Conservation (phyloP, 2,329 filamentous ascomycete species). For the Colletotrichum trifolii region DNA sequence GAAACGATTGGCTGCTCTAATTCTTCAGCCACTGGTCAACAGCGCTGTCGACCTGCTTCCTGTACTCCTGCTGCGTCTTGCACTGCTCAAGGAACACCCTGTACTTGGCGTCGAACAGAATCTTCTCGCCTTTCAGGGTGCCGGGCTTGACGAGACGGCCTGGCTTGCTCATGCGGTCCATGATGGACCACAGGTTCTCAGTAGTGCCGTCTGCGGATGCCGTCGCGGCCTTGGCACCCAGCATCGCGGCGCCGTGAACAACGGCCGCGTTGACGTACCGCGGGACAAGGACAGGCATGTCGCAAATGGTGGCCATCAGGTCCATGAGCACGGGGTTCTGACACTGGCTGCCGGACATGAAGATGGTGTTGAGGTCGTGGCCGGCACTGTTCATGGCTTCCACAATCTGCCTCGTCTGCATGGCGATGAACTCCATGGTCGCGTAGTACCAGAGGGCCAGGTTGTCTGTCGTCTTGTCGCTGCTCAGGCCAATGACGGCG, state of each 20-base stretch:
- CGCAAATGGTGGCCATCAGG: conserved; percentile 88
- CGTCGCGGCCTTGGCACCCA: conserved; percentile 96
- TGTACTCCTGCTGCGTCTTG: conserved; percentile 84
- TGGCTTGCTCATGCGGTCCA: conserved; percentile 97
- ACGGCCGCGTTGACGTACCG: conserved; percentile 95
- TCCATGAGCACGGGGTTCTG: conserved; percentile 94
- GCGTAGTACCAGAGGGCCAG: conserved; percentile 94
- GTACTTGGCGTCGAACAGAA: conserved; percentile 88
- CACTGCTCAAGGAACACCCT: conserved; percentile 96
- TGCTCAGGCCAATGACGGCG: conserved; percentile 85
- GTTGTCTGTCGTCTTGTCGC: conserved; percentile 86
- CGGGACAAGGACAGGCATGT: conserved; percentile 93
- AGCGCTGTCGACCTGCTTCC: conserved; percentile 79
- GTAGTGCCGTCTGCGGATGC: conserved; percentile 80
- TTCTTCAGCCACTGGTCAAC: conserved; percentile 48
- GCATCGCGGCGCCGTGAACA: conserved; percentile 97
- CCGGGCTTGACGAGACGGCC: conserved; percentile 85
- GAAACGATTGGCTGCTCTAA: conserved; percentile 1
- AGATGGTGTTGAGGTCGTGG: conserved; percentile 90
- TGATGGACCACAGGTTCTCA: conserved; percentile 93
- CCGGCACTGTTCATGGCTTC: conserved; percentile 92
- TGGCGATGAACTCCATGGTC: conserved; percentile 97
- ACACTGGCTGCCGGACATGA: conserved; percentile 99
- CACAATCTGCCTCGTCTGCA: conserved; percentile 96
- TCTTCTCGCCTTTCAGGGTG: conserved; percentile 78